Conservation (phyloP, 176 grass and related monocot genomes). For the Cenchrus americanus region DNA sequence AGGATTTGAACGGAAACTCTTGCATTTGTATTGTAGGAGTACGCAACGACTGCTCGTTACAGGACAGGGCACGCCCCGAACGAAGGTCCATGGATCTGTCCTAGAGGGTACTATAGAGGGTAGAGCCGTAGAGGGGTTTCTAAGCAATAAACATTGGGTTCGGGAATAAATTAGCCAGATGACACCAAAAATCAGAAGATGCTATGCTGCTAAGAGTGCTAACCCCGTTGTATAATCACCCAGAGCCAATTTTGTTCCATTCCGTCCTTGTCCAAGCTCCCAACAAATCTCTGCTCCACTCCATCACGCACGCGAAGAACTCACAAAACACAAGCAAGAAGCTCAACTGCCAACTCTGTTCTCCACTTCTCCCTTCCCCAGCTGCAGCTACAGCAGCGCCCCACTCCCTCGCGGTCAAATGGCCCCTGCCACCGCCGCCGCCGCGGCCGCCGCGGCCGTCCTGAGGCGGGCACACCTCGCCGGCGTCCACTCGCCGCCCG, state of each 20-base stretch:
- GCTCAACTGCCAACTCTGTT: not conserved
- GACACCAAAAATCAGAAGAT: slow-evolving; percentile 34
- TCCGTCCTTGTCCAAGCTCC: slow-evolving; percentile 4
- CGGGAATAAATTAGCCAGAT: not conserved
- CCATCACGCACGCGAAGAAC: not conserved
- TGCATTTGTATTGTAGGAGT: not conserved
- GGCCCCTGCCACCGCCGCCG: slow-evolving; percentile 8
- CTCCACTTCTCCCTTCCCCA: not conserved
- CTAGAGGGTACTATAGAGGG: too few relatives aligned
- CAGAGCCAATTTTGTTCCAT: not conserved
- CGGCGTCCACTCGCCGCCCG: not conserved
- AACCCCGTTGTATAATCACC: not conserved
- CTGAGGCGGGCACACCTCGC: not conserved
- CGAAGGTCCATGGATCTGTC: not conserved
- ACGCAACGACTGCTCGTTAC: not conserved
- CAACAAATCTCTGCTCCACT: not conserved
- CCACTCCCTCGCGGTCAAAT: slow-evolving; percentile 30
- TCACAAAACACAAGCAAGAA: not conserved
- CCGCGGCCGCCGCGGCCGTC: slow-evolving; percentile 17
- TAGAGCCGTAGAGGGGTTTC: not conserved
- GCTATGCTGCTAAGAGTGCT: not conserved
- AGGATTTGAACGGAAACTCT: not conserved
- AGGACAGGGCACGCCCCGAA: not conserved
- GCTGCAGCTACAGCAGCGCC: not conserved
- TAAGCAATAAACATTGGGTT: not conserved